These are phyloP conservation scores for Cadophora sp. DNA, from an alignment of 2,329 filamentous ascomycete species.

Conservation along the genomic window DNA sequence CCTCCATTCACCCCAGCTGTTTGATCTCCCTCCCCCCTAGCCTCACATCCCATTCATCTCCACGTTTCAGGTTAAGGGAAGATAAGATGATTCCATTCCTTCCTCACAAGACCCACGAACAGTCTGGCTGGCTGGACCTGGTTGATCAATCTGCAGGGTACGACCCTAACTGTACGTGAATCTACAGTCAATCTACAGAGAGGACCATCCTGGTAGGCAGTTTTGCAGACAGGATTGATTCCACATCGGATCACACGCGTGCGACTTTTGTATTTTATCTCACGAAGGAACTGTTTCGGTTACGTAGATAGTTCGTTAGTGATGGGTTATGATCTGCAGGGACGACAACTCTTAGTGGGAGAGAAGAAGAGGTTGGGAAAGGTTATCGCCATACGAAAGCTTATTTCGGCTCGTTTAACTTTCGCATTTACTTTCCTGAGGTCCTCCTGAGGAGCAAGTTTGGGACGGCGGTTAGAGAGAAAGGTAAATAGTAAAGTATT, in stretches of 20 bases:
- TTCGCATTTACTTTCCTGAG: no score
- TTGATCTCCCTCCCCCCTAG: conserved; percentile 5
- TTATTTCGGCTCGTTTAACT: background rate
- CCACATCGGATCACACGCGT: no score
- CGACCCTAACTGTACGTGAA: no score
- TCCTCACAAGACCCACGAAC: no score
- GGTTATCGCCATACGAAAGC: background rate
- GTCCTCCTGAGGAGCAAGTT: no score
- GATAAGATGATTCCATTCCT: background rate
- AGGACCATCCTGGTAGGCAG: no score
- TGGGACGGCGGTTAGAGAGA: background rate
- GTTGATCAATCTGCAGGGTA: no score
- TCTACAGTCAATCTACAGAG: no score
- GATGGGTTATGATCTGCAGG: background rate
- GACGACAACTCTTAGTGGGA: no score
- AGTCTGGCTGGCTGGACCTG: no score
- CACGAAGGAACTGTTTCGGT: background rate
- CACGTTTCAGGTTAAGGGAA: conserved; percentile 3
- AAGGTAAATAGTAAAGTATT: background rate
- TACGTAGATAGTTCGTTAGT: background rate
- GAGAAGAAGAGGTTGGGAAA: background rate
- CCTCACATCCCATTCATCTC: background rate
- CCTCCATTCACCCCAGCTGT: background rate
- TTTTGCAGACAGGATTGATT: no score
- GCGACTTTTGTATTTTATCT: no score